These are phyloP conservation scores for Wallacemonas rigidus DNA, from an alignment of 208 protist genomes.

Conservation along the genomic window DNA sequence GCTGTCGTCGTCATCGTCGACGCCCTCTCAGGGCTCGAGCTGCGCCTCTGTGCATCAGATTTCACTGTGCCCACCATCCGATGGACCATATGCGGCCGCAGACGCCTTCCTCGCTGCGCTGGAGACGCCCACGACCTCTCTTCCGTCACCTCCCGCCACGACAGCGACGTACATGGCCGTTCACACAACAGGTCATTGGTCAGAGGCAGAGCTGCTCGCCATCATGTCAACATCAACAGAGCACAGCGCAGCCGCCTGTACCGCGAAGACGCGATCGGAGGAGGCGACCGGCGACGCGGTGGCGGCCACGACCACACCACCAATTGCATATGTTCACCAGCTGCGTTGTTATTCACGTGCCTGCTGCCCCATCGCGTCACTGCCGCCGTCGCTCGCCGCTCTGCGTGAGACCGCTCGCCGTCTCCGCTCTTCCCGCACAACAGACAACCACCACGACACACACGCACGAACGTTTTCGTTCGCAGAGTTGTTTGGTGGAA, in stretches of 20 bases:
- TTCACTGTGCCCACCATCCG: not conserved
- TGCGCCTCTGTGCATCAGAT: not conserved
- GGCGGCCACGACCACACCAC: conserved; percentile 8
- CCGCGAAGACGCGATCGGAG: not conserved
- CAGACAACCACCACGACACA: too few relatives aligned
- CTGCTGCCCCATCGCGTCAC: conserved; percentile 30
- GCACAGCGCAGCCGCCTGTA: not conserved
- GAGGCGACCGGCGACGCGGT: not conserved
- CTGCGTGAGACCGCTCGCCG: conserved; percentile 14
- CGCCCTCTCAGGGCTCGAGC: not conserved
- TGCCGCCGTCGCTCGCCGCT: conserved; percentile 38
- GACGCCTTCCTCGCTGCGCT: not conserved
- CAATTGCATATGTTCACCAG: conserved; percentile 40
- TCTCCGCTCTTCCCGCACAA: not conserved
- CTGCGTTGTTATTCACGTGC: conserved; percentile 52
- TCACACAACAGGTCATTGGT: conserved; percentile 4
- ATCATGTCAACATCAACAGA: not conserved
- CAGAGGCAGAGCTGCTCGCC: not conserved
- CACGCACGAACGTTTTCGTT: conserved; percentile 21
- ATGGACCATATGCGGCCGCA: not conserved
- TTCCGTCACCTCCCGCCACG: not conserved
- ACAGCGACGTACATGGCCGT: conserved; percentile 14
- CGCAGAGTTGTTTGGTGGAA: conserved; percentile 88
- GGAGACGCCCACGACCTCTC: not conserved
- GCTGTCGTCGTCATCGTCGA: not conserved